Evolutionary conservation across 495 filamentous ascomycete species (phyloP).

Genomic region (Apiosordaria backusii): DNA sequence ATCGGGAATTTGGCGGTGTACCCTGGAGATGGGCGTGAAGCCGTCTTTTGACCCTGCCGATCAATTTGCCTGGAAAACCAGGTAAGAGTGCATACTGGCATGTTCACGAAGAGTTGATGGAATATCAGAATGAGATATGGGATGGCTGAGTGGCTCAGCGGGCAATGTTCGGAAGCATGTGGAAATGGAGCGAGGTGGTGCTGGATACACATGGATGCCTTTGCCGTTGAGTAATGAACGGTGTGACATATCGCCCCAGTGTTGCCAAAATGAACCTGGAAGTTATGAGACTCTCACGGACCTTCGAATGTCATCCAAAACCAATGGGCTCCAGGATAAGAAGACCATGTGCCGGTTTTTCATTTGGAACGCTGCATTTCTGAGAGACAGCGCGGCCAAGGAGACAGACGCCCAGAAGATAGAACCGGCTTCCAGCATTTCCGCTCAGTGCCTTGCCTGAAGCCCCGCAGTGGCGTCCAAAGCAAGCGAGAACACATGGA

Average conservation of each 20-base stretch:
- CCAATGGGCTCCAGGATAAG: background rate
- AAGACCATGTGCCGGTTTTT: background rate
- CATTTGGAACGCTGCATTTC: conserved; percentile 7
- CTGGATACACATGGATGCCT: too few species aligned
- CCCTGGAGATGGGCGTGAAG: background rate
- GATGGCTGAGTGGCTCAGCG: background rate
- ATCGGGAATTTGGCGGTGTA: conserved; percentile 1
- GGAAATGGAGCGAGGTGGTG: background rate
- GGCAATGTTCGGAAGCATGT: background rate
- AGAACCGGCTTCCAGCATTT: background rate
- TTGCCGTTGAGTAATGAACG: background rate
- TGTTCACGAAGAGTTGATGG: background rate
- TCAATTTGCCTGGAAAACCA: background rate
- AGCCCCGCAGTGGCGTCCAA: conserved; percentile 2
- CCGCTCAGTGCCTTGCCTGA: background rate
- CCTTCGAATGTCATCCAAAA: background rate
- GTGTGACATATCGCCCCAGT: background rate
- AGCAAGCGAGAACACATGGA: background rate
- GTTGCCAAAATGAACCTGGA: background rate
- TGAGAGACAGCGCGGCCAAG: background rate
- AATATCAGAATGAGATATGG: background rate
- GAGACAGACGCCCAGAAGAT: background rate
- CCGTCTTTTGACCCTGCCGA: conserved; percentile 5
- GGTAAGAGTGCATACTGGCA: too few species aligned
- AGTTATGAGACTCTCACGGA: background rate